Evolutionary conservation across 2,329 filamentous ascomycete species (phyloP), one percentile per base, ranked within the genome.

Genomic region (Colletotrichum agaves): DNA sequence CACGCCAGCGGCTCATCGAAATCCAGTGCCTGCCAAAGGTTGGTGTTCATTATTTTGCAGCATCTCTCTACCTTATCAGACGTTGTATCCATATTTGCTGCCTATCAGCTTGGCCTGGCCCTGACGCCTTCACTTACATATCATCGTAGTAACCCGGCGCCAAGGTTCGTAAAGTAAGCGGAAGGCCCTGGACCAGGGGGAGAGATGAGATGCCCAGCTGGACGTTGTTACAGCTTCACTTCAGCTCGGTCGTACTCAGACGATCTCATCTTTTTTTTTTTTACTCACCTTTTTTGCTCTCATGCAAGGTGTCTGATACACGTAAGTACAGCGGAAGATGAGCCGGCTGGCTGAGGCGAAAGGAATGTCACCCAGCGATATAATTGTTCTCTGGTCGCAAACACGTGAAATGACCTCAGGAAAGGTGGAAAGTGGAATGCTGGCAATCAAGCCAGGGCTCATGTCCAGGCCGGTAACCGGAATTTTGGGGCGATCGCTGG

Each of bases 351-450:
- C 27, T 5, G 10, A 11, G 35, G 2, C 23, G 37, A 17, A 39
- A 59, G 23, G 41, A 12, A 31, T 37, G 37, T 23, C 31, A 33
- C 60, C 43, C 50, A 43, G 50, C 41, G 31, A 50, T 33, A 12
- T 7, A 27, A 27, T 27, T 7, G 8, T 27, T 27, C 8, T 50
- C 47, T 31, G 31, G 31, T 15, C 3, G 46, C 7, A 43, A 53
- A 63, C 63, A 63, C 63, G 43, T 56, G 63, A 52, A 58, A 52
- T 63, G 60, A 46, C 37, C 19, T 52, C n/a, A 27, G 19, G 27
- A 58, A 59, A 53, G 37, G 39, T 59, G 60, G 44, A 37, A 67
- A 64, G 46, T 59, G 61, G 64, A 67, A 67, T 67, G 64, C 61
- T 63, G 52, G 43, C 60, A 64, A 67, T 67, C 59, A 61, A 33